Conservation (phyloP, 441 rosid genomes). For the Brassica balearica region DNA sequence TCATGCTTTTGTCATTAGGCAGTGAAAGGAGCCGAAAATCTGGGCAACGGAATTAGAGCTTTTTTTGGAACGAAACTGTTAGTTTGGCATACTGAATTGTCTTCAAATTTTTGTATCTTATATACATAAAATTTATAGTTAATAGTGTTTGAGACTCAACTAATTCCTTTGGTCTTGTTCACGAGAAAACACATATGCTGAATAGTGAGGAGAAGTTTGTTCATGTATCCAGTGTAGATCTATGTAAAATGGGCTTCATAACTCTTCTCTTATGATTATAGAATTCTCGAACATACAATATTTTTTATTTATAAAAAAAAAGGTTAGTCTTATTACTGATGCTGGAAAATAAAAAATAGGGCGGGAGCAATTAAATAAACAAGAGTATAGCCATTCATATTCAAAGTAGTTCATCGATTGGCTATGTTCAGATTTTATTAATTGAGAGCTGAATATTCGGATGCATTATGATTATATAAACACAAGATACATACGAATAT, state of each 20-base stretch:
- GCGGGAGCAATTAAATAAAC: too few species aligned
- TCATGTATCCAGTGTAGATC: neutral
- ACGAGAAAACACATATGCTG: neutral
- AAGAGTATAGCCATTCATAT: too few species aligned
- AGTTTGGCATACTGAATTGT: slow-evolving; percentile 5
- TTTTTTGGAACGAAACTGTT: slow-evolving; percentile 26
- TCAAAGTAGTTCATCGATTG: too few species aligned
- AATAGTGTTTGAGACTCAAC: neutral
- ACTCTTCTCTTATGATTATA: neutral
- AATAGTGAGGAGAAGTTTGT: neutral
- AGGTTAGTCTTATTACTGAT: too few species aligned
- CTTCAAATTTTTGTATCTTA: neutral
- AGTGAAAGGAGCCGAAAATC: slow-evolving; percentile 20
- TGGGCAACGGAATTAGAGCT: slow-evolving; percentile 21
- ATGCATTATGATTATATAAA: too few species aligned
- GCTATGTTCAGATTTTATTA: too few species aligned
- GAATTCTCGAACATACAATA: neutral
- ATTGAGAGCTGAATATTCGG: too few species aligned
- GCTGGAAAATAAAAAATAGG: too few species aligned
- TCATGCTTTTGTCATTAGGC: slow-evolving; percentile 36
- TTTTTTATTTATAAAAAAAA: neutral
- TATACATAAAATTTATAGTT: neutral
- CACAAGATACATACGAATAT: too few species aligned
- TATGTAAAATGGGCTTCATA: neutral
- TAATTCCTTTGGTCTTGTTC: neutral